These are phyloP conservation scores for Nicotiana obtusifolia DNA, from an alignment of 257 asterid species.

Conservation along the genomic window DNA sequence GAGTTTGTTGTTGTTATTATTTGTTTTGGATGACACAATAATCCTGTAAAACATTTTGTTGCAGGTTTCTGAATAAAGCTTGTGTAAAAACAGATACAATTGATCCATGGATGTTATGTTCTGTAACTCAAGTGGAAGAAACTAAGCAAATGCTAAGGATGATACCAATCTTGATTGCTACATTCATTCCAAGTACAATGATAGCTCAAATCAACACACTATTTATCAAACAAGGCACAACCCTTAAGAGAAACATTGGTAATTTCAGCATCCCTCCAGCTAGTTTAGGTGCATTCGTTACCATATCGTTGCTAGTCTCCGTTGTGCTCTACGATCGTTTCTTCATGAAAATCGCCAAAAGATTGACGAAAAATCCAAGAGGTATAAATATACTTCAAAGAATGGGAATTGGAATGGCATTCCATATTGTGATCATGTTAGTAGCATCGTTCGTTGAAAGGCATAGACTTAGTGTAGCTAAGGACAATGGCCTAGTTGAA, in stretches of 20 bases:
- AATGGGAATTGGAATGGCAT: slow-evolving; percentile 72
- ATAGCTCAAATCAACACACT: slow-evolving; percentile 64
- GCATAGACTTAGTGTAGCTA: slow-evolving; percentile 52
- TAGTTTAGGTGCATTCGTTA: slow-evolving; percentile 61
- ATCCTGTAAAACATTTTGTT: not conserved
- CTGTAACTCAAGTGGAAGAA: slow-evolving; percentile 84
- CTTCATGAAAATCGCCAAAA: slow-evolving; percentile 35
- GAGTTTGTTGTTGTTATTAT: too few relatives aligned
- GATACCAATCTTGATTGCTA: slow-evolving; percentile 59
- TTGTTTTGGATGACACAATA: not conserved
- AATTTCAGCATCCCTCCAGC: slow-evolving; percentile 72
- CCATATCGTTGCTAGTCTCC: slow-evolving; percentile 61
- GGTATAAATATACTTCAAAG: slow-evolving; percentile 74
- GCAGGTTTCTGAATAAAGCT: slow-evolving; percentile 78
- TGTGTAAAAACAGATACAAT: slow-evolving; percentile 44
- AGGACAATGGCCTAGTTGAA: slow-evolving; percentile 31
- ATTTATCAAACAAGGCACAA: slow-evolving; percentile 74
- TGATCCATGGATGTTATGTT: slow-evolving; percentile 63
- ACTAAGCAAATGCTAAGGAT: slow-evolving; percentile 77
- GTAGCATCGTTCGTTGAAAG: slow-evolving; percentile 56
- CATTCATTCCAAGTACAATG: slow-evolving; percentile 73
- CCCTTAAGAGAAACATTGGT: slow-evolving; percentile 47
- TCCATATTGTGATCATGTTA: slow-evolving; percentile 59
- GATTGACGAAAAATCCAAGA: slow-evolving; percentile 67
- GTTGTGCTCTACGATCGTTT: slow-evolving; percentile 61